Conservation (phyloP, 2,329 filamentous ascomycete genomes). For the Eutypella sp. region DNA sequence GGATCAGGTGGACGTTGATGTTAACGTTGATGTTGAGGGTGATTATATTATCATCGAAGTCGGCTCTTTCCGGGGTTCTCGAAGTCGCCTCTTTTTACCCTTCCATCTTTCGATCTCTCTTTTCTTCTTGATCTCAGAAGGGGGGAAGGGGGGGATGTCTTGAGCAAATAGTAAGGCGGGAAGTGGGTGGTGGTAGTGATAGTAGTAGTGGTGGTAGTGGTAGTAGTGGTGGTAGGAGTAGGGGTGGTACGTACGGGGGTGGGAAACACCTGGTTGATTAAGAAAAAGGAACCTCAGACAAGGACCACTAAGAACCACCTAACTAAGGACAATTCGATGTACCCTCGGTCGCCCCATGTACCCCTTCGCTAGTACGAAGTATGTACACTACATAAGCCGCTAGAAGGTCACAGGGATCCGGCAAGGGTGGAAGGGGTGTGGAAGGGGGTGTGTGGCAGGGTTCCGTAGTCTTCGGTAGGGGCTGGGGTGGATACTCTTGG, state of each 20-base stretch:
- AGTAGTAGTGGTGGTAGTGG: not conserved
- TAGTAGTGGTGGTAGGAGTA: not conserved
- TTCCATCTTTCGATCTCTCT: too few relatives aligned
- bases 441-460: not conserved
- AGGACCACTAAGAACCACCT: not conserved
- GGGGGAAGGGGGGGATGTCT: not conserved
- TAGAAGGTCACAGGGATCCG: conserved; percentile 3
- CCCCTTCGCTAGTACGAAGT: too few relatives aligned
- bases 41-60: too few relatives aligned
- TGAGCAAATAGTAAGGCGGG: not conserved
- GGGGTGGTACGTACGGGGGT: not conserved
- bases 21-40: too few relatives aligned
- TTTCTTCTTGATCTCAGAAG: too few relatives aligned
- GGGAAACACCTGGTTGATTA: not conserved
- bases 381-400: too few relatives aligned
- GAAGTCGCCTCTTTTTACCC: too few relatives aligned
- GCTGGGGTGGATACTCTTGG: too few relatives aligned
- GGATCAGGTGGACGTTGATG: too few relatives aligned
- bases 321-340: not conserved
- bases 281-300: not conserved
- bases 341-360: not conserved
- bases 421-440: not conserved
- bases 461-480: too few relatives aligned
- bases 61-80: too few relatives aligned
- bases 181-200: not conserved